These are phyloP conservation scores for Podaxis sp. DNA, from an alignment of 768 basidiomycete genomes.

Conservation along the genomic window DNA sequence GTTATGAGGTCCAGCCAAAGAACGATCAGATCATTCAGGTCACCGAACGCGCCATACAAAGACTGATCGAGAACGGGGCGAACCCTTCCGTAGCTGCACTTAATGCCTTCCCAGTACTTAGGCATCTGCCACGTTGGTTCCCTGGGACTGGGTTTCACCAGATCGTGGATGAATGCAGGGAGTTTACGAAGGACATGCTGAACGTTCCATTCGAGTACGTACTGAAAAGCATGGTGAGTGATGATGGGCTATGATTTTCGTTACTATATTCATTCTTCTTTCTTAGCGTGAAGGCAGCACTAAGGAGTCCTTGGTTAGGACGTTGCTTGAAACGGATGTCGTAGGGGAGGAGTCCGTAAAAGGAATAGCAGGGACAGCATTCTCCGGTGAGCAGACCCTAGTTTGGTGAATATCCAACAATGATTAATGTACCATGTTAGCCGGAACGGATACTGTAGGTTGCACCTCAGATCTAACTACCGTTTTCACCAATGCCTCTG, in stretches of 20 bases:
- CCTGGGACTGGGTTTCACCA: constrained; percentile 30
- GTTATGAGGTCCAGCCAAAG: constrained; percentile 25
- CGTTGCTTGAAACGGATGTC: constrained; percentile 9
- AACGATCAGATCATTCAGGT: constrained; percentile 24
- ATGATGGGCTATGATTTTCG: neutral
- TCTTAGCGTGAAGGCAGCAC: constrained; percentile 13
- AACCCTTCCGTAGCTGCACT: constrained; percentile 25
- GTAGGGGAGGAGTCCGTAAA: constrained; percentile 11
- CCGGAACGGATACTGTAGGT: constrained; percentile 20
- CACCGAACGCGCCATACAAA: constrained; percentile 20
- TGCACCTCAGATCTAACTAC: neutral
- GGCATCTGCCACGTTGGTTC: constrained; percentile 30
- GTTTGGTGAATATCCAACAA: neutral
- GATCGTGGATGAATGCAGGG: constrained; percentile 17
- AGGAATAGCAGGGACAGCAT: constrained; percentile 16
- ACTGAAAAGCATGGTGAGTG: constrained; percentile 21
- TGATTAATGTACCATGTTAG: neutral
- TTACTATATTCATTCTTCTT: neutral
- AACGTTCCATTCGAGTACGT: constrained; percentile 24
- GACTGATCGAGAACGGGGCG: constrained; percentile 18
- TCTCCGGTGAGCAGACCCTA: constrained; percentile 11
- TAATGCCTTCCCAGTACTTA: constrained; percentile 28
- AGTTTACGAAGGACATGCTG: constrained; percentile 19
- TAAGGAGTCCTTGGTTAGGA: constrained; percentile 10
- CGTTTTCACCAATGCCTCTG: neutral